Evolutionary conservation across 2,329 filamentous ascomycete genomes (phyloP), one percentile per base, ranked within the genome.

Genomic region (Botrytis porri): DNA sequence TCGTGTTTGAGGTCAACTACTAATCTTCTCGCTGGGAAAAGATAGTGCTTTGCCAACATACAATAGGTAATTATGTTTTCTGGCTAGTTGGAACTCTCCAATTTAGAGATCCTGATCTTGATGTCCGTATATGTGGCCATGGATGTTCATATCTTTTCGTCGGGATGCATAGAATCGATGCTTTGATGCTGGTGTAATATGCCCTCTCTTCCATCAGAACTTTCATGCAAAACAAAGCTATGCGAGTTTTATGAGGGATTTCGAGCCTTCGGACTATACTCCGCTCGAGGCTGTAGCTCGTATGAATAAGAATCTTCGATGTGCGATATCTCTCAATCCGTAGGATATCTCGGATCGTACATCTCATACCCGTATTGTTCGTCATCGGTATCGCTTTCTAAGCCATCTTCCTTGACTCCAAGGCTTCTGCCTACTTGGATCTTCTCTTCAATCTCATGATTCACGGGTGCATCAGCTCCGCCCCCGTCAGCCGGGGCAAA

Each of bases 281-380:
- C n/a, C 4, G 29, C 37, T 39, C 18, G 45, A 45, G 32, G 45
- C 32, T 66, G 39, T 20, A 54, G 32, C 37, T 39, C 25, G 4
- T 16, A 39, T 39, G 45, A 20, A 57, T 57, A 14, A 9, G 10
- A 20, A 3, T 41, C n/a, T 41, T 57, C 18, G 18, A 32, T 41
- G 3, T 57, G n/a, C n/a, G 14, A 4, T 37, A 29, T 43, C 41
- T 39, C 32, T 90, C 83, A 91, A 75, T 90, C 86, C 0, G 89
- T 91, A 37, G 89, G 89, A 70, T 83, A 83, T 51, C 85, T 83
- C 2, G 89, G 89, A 76, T 91, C 84, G 80, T 93, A 92, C 69
- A 90, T 84, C 75, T 92, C 88, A 79, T 93, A 93, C 76, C 74
- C 79, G 76, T 62, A 72, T 29, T 57, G n/a, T 45, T 57, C 81